Evolutionary conservation across 495 filamentous ascomycete genomes (phyloP).

Genomic region (Aspergillus conjunctus): DNA sequence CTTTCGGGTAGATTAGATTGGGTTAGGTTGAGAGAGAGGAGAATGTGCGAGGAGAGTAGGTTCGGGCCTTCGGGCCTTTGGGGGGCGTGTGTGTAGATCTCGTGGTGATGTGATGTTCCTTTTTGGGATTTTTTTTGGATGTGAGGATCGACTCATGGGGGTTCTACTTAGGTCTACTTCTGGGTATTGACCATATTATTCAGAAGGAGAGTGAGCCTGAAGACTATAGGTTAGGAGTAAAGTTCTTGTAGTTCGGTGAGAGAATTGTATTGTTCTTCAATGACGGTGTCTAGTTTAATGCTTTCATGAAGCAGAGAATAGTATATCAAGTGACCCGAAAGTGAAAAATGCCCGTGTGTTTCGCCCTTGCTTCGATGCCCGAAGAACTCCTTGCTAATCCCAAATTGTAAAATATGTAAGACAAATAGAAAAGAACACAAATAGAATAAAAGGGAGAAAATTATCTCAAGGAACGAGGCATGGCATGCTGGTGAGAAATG

Average conservation of each 20-base stretch:
- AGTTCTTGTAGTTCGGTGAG: neutral
- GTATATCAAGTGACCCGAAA: constrained; percentile 7
- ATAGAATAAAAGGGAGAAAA: constrained; percentile 6
- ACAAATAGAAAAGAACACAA: neutral
- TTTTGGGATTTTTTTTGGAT: neutral
- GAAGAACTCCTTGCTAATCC: constrained; percentile 28
- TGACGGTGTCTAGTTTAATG: neutral
- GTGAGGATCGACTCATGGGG: neutral
- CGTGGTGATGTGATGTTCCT: neutral
- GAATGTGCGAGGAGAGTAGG: neutral
- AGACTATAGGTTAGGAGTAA: too few relatives aligned
- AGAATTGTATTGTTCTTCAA: neutral
- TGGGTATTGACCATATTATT: neutral
- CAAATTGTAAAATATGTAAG: constrained; percentile 6
- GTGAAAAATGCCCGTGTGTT: constrained; percentile 1
- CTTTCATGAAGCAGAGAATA: neutral
- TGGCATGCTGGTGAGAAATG: constrained; percentile 2
- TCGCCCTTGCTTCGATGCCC: constrained; percentile 25
- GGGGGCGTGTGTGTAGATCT: neutral
- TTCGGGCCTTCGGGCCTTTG: constrained; percentile 6
- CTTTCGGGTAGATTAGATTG: constrained; percentile 16
- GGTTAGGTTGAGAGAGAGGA: neutral
- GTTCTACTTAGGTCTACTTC: too few relatives aligned
- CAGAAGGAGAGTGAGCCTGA: too few relatives aligned
- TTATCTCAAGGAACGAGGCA: constrained; percentile 10